Base-by-base conservation (phyloP, 768 basidiomycete genomes). In the Lepiota brunneoincarnata region DNA sequence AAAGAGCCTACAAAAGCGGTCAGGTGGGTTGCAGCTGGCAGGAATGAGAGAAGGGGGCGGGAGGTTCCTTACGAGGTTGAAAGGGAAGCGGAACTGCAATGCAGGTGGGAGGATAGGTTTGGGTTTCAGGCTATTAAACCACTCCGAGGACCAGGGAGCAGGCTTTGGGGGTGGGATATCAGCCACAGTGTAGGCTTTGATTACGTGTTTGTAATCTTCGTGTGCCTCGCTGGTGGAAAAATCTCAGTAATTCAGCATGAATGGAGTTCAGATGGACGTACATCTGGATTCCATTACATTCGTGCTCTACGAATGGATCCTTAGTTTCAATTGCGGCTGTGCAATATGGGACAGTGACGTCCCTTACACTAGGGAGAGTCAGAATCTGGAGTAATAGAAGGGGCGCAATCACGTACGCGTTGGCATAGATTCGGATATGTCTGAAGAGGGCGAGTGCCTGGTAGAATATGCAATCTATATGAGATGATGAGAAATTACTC, bases 311-410 rank as follows among this genome's bases (percentile, higher is more conserved):
- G 64, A 92, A 93, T 0, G 82, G 77, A 66, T 95, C 88, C 56
- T 77, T 68, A 0, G 72, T 67, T 55, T 90, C 87, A 28, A 93
- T 86, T 6, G 84, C 83, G 6, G 89, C 82, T 1, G 90, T 92
- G 14, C 87, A 71, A 62, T 89, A 95, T 0, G 93, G 90, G 2
- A 96, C 93, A 0, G 92, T 92, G 2, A 72, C 53, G 61, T 95
- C 93, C 60, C 87, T 84, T 14, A 91, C 67, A 2, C 86, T 87
- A 56, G 17, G 12, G 37, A 20, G 42, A 44, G 50, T 50, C 44
- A 38, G 18, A 14, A 21, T 12, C 15, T 36, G 21, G 37, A 40
- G 5, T 48, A 58, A 17, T 58, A n/a, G 4, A 43, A 9, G 28
- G 36, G 18, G 20, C 28, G 24, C 40, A 10, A 28, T 7, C 35